Evolutionary conservation across 108 stramenopile species (phyloP).

Genomic region (Conticribra weissflogii): DNA sequence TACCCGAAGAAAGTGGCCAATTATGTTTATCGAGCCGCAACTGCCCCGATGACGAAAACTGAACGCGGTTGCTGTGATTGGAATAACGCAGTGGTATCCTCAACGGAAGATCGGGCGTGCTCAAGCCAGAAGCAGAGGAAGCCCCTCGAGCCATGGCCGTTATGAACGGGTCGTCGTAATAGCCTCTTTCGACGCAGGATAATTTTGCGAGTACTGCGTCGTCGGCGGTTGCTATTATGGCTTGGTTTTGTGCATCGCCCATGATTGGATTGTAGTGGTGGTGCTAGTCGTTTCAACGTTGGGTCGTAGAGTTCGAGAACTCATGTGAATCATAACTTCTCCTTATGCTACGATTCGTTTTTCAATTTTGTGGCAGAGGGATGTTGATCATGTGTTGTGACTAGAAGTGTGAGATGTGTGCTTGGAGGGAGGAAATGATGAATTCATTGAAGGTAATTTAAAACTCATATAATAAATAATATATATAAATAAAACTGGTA

Average conservation of each 20-base stretch:
- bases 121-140: slow-evolving; percentile 1
- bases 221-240: slow-evolving; percentile 77
- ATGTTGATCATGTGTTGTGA: too few species aligned
- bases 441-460: too few species aligned
- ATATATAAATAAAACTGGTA: too few species aligned
- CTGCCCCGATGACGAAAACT: background rate
- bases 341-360: too few species aligned
- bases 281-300: too few species aligned
- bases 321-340: too few species aligned
- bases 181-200: slow-evolving; percentile 71
- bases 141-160: slow-evolving; percentile 51
- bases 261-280: too few species aligned
- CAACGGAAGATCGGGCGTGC: background rate
- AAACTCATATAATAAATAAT: too few species aligned
- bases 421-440: too few species aligned
- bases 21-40: background rate
- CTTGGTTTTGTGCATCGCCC: slow-evolving; percentile 16
- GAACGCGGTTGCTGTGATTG: background rate
- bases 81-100: background rate
- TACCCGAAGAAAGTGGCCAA: background rate
- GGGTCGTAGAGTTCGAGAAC: too few species aligned
- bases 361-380: too few species aligned
- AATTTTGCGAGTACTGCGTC: slow-evolving; percentile 79
- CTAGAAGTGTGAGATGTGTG: too few species aligned
- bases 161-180: slow-evolving; percentile 81